These are phyloP conservation scores for Mallotus repandus DNA, from an alignment of 441 rosid genomes.

Conservation along the genomic window DNA sequence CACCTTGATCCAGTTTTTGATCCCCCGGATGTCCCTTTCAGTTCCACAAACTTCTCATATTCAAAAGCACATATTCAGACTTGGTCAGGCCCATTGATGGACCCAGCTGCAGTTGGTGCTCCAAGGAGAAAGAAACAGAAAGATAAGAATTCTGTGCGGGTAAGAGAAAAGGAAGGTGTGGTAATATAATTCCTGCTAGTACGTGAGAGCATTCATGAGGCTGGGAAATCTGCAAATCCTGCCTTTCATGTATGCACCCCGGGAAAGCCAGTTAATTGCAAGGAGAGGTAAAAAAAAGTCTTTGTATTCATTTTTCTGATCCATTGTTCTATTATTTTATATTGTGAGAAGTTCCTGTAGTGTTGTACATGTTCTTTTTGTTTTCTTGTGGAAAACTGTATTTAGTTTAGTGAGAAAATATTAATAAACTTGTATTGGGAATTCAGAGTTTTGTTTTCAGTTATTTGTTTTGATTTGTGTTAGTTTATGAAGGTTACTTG, in stretches of 20 bases:
- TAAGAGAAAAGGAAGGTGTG: slow-evolving; percentile 28
- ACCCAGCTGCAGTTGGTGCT: slow-evolving; percentile 44
- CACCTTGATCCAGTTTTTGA: slow-evolving; percentile 54
- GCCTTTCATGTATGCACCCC: slow-evolving; percentile 25
- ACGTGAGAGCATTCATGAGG: slow-evolving; percentile 27
- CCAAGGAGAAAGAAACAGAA: slow-evolving; percentile 58
- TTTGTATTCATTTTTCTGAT: slow-evolving; percentile 36
- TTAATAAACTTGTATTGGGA: slow-evolving; percentile 30
- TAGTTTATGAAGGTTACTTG: not conserved
- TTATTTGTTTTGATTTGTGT: slow-evolving; percentile 13
- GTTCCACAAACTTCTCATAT: slow-evolving; percentile 73
- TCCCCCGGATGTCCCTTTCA: slow-evolving; percentile 80
- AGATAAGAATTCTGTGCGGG: slow-evolving; percentile 36
- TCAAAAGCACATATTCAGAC: slow-evolving; percentile 73
- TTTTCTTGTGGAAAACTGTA: slow-evolving; percentile 24
- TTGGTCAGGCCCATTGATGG: slow-evolving; percentile 95
- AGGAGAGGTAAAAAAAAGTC: slow-evolving; percentile 37
- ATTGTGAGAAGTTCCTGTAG: slow-evolving; percentile 32
- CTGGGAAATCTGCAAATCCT: slow-evolving; percentile 26
- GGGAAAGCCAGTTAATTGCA: slow-evolving; percentile 33
- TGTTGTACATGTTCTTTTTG: slow-evolving; percentile 41
- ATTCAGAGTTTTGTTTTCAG: slow-evolving; percentile 14
- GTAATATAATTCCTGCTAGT: slow-evolving; percentile 24
- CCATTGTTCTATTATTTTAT: slow-evolving; percentile 22
- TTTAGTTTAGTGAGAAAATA: slow-evolving; percentile 28